Evolutionary conservation across 306 rosid genomes (phyloP).

Genomic region (Quillaja saponaria): DNA sequence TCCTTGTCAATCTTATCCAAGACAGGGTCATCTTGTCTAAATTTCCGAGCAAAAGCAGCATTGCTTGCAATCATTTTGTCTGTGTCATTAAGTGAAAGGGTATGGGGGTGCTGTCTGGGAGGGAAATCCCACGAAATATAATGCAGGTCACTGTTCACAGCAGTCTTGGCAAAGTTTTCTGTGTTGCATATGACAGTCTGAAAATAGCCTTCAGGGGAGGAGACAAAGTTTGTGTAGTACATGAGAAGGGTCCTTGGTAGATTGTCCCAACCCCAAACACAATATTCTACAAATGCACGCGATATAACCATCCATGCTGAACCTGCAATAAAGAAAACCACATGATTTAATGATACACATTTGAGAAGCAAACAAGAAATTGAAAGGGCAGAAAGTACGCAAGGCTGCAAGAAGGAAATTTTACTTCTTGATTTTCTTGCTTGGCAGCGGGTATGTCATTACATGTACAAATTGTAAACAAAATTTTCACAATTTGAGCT

Average conservation of each 20-base stretch:
- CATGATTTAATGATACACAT: slow-evolving; percentile 8
- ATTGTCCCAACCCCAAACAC: slow-evolving; percentile 95
- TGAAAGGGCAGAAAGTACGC: neutral
- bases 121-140: slow-evolving; percentile 88
- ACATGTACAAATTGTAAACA: neutral
- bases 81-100: slow-evolving; percentile 71
- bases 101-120: slow-evolving; percentile 84
- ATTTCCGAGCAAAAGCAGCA: slow-evolving; percentile 86
- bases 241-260: slow-evolving; percentile 88
- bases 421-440: neutral
- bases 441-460: neutral
- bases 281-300: slow-evolving; percentile 69
- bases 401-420: neutral
- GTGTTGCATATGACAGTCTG: slow-evolving; percentile 88
- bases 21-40: slow-evolving; percentile 50
- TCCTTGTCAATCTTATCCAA: slow-evolving; percentile 67
- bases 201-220: slow-evolving; percentile 96
- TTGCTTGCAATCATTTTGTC: slow-evolving; percentile 66
- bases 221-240: slow-evolving; percentile 89
- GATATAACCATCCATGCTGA: slow-evolving; percentile 97
- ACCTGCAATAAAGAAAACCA: slow-evolving; percentile 56
- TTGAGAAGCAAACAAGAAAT: neutral
- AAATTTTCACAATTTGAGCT: neutral
- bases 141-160: slow-evolving; percentile 77
- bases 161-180: slow-evolving; percentile 66